These are phyloP conservation scores for Penicillium antarcticum DNA, from an alignment of 495 filamentous ascomycete genomes.

Conservation along the genomic window DNA sequence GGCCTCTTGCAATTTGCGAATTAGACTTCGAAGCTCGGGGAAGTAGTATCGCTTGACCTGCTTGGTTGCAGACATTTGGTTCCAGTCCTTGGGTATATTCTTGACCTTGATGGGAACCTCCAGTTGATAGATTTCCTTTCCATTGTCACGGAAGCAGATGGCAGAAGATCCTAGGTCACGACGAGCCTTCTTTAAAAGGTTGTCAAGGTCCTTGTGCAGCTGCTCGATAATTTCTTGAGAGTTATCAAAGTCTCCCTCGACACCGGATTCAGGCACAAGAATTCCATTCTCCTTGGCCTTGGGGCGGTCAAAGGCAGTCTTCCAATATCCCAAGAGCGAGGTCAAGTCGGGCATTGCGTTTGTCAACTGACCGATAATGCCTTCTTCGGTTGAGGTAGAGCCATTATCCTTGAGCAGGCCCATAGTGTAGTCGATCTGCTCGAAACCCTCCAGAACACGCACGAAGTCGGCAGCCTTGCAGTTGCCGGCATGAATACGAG, in stretches of 20 bases:
- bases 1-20: slow-evolving; percentile 84
- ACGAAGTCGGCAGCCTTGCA: slow-evolving; percentile 91
- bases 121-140: slow-evolving; percentile 96
- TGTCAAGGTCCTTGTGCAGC: slow-evolving; percentile 67
- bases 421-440: slow-evolving; percentile 93
- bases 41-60: slow-evolving; percentile 95
- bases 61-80: slow-evolving; percentile 92
- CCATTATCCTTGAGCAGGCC: slow-evolving; percentile 68
- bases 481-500: slow-evolving; percentile 85
- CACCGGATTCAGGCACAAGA: slow-evolving; percentile 81
- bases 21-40: slow-evolving; percentile 72
- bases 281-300: slow-evolving; percentile 74
- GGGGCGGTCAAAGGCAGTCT: slow-evolving; percentile 82
- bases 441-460: slow-evolving; percentile 92
- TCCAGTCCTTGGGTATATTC: slow-evolving; percentile 78
- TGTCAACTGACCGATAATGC: slow-evolving; percentile 81
- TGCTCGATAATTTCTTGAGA: slow-evolving; percentile 75
- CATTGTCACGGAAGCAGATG: slow-evolving; percentile 82
- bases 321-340: slow-evolving; percentile 76
- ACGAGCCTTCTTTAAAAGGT: slow-evolving; percentile 66
- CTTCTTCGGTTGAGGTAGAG: slow-evolving; percentile 51
- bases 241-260: slow-evolving; percentile 89
- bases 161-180: slow-evolving; percentile 62
- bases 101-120: slow-evolving; percentile 87
- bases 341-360: slow-evolving; percentile 79